Evolutionary conservation across 2,329 filamentous ascomycete genomes (phyloP).

Genomic region (Cladosporium sp.): DNA sequence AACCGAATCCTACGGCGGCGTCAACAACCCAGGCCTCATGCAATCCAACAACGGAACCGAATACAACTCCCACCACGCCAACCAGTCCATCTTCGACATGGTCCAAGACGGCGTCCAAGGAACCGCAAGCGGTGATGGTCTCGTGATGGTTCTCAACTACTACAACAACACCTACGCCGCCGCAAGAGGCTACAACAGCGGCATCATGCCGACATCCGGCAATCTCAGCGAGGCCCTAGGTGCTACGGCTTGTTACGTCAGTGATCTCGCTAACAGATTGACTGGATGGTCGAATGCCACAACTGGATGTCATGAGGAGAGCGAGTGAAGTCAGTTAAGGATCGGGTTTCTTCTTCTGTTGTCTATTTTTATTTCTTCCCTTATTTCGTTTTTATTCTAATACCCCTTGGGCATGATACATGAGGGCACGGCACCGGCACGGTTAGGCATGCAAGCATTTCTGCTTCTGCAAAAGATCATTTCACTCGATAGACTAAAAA

Average conservation of each 20-base stretch:
- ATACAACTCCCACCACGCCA: slow-evolving; percentile 29
- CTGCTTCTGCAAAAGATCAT: too few relatives aligned
- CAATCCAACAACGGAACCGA: slow-evolving; percentile 39
- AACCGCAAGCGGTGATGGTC: slow-evolving; percentile 38
- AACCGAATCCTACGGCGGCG: slow-evolving; percentile 35
- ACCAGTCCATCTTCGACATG: slow-evolving; percentile 35
- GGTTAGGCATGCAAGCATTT: too few relatives aligned
- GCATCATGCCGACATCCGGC: slow-evolving; percentile 28
- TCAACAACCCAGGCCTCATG: slow-evolving; percentile 45
- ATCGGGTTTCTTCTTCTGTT: too few relatives aligned
- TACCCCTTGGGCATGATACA: slow-evolving; percentile 8
- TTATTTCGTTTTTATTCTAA: neutral
- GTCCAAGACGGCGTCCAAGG: slow-evolving; percentile 42
- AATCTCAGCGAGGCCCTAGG: slow-evolving; percentile 42
- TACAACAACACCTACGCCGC: slow-evolving; percentile 37
- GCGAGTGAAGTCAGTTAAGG: too few relatives aligned
- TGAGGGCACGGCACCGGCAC: neutral
- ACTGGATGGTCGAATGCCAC: slow-evolving; percentile 35
- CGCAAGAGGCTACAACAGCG: slow-evolving; percentile 47
- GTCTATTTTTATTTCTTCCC: neutral
- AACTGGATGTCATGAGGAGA: slow-evolving; percentile 16
- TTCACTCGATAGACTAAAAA: too few relatives aligned
- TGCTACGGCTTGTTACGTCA: slow-evolving; percentile 48
- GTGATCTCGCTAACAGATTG: slow-evolving; percentile 48
- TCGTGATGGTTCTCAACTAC: slow-evolving; percentile 35